A percentile compares a stretch with the other conserved stretches of the same genome.
phyloP scores from a whole-genome alignment of 768 basidiomycete genomes.

The Hypholoma sublateritium region DNA sequence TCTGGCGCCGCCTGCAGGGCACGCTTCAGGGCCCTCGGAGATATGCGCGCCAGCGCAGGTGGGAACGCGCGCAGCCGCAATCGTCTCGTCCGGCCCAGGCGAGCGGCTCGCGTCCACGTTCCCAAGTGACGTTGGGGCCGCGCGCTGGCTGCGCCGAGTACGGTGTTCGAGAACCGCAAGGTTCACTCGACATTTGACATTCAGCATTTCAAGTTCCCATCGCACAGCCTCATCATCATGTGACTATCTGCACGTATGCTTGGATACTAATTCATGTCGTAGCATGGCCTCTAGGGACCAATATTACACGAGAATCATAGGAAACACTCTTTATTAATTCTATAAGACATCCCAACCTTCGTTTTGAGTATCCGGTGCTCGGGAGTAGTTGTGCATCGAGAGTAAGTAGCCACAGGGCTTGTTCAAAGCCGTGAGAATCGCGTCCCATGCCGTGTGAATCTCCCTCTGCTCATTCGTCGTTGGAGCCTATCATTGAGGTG shows the following conservation, averaged over 20 bases:
- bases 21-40: background rate
- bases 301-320: too few relatives aligned
- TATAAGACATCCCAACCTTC: too few relatives aligned
- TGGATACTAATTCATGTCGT: too few relatives aligned
- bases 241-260: background rate
- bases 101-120: constrained; percentile 1
- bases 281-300: too few relatives aligned
- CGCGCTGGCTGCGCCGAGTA: background rate
- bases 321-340: too few relatives aligned
- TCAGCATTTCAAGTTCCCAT: background rate
- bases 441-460: too few relatives aligned
- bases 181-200: background rate
- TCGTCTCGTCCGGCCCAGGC: constrained; percentile 2
- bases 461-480: too few relatives aligned
- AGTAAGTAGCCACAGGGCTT: too few relatives aligned
- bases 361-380: too few relatives aligned
- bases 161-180: background rate
- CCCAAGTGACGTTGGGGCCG: background rate
- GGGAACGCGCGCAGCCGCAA: constrained; percentile 1
- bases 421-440: too few relatives aligned
- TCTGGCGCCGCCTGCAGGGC: background rate
- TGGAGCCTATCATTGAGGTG: too few relatives aligned
- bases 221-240: background rate
- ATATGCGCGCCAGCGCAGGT: background rate
- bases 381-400: too few relatives aligned